These are phyloP conservation scores for Filosporella fistucella DNA, from an alignment of 495 filamentous ascomycete species.

Conservation along the genomic window DNA sequence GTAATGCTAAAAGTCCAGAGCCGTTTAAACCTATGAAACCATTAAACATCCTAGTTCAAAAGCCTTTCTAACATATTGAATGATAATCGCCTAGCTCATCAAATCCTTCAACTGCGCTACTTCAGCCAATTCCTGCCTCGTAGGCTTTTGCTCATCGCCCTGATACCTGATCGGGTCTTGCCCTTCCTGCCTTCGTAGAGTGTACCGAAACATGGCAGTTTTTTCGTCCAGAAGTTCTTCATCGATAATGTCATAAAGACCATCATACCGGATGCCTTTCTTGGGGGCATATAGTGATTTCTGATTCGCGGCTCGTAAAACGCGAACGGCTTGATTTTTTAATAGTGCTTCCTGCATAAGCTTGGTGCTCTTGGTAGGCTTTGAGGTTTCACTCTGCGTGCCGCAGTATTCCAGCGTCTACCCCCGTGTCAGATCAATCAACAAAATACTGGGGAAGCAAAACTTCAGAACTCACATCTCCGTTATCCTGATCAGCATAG, in stretches of 20 bases:
- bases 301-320: slow-evolving; percentile 39
- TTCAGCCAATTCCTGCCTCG: slow-evolving; percentile 1
- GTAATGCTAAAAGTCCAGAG: no score
- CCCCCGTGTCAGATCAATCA: slow-evolving; percentile 7
- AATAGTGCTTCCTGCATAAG: slow-evolving; percentile 31
- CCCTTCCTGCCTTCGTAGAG: slow-evolving; percentile 27
- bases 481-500: slow-evolving; percentile 41
- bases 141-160: slow-evolving; percentile 6
- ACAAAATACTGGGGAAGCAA: slow-evolving; percentile 10
- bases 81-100: background rate
- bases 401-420: slow-evolving; percentile 45
- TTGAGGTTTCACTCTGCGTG: slow-evolving; percentile 32
- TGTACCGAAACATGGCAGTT: slow-evolving; percentile 35
- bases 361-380: slow-evolving; percentile 29
- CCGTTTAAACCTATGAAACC: no score
- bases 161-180: slow-evolving; percentile 38
- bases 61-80: no score
- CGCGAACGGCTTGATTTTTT: slow-evolving; percentile 34
- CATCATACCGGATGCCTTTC: slow-evolving; percentile 51
- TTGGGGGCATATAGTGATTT: slow-evolving; percentile 36
- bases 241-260: slow-evolving; percentile 37
- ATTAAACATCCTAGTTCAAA: no score
- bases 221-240: slow-evolving; percentile 28
- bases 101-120: background rate
- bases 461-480: slow-evolving; percentile 22